A percentile compares a stretch with the other conserved stretches of the same genome.
Conservation (phyloP, 768 basidiomycete species). For the Tricholoma matsutake region DNA sequence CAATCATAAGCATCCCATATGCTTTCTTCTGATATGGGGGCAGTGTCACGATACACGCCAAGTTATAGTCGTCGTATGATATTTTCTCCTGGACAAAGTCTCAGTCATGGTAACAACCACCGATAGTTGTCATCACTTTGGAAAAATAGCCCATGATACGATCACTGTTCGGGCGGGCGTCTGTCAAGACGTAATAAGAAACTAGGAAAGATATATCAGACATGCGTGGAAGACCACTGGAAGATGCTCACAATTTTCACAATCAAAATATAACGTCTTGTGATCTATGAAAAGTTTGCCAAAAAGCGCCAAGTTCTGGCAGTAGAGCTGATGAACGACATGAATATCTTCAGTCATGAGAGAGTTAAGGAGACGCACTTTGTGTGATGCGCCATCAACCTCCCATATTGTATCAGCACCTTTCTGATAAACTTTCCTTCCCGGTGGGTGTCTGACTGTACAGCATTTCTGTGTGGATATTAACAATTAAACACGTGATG, state of each 20-base stretch:
- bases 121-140: constrained; percentile 36
- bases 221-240: neutral
- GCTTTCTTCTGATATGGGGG: constrained; percentile 90
- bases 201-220: constrained; percentile 41
- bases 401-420: constrained; percentile 94
- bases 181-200: constrained; percentile 90
- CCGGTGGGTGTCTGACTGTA: constrained; percentile 71
- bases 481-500: constrained; percentile 1
- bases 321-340: constrained; percentile 67
- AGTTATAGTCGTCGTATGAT: constrained; percentile 95
- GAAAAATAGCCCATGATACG: constrained; percentile 77
- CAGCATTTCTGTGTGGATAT: constrained; percentile 58
- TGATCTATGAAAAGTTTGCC: constrained; percentile 99
- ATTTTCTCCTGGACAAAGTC: constrained; percentile 69
- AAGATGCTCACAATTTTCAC: constrained; percentile 67
- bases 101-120: neutral
- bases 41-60: constrained; percentile 93
- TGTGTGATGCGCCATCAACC: constrained; percentile 69
- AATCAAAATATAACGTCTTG: constrained; percentile 92
- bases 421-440: constrained; percentile 84
- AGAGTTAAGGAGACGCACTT: neutral
- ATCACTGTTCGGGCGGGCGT: constrained; percentile 74
- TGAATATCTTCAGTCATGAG: constrained; percentile 5
- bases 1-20: constrained; percentile 94
- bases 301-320: constrained; percentile 93